Percentiles rank a stretch among this genome's conserved stretches.
Conservation (phyloP, 1,284 basidiomycete genomes). For the Schizopora paradoxa region DNA sequence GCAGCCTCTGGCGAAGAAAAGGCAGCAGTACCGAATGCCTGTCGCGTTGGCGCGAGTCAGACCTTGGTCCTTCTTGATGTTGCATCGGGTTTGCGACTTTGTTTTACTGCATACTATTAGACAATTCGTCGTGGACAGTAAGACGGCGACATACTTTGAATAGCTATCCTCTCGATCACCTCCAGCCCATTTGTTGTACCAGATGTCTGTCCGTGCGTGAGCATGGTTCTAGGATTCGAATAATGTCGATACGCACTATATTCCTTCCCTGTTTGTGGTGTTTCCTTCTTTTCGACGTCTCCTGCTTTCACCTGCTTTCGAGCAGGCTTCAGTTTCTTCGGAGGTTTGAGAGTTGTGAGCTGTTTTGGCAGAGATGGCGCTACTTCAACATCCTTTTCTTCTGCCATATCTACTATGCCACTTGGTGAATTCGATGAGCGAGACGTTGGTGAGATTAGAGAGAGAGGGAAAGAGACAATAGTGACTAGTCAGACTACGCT, state of each 20-base stretch:
- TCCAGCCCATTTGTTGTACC: conserved; percentile 99
- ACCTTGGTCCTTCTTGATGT: conserved; percentile 84
- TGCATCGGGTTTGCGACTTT: conserved; percentile 87
- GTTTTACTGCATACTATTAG: conserved; percentile 62
- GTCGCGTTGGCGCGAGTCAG: conserved; percentile 91
- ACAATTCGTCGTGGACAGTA: conserved; percentile 1
- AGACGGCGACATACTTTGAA: conserved; percentile 61
- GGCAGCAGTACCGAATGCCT: conserved; percentile 87
- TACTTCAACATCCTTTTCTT: neutral
- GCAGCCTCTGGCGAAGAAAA: conserved; percentile 95
- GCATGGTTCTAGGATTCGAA: neutral
- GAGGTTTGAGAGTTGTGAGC: conserved; percentile 11
- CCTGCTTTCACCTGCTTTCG: conserved; percentile 87
- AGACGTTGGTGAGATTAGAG: no score
- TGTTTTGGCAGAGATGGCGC: conserved; percentile 2
- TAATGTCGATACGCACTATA: conserved; percentile 64
- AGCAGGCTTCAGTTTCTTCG: conserved; percentile 70
- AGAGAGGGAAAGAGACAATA: no score
- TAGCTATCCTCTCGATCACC: conserved; percentile 92
- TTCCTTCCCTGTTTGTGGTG: conserved; percentile 88
- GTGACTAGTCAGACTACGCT: no score
- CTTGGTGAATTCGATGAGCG: no score
- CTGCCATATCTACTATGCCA: neutral
- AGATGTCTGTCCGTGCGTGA: conserved; percentile 68
- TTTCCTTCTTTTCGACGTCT: conserved; percentile 84